Conservation (phyloP, 768 basidiomycete genomes). For the Pleurotus tuber-regium region DNA sequence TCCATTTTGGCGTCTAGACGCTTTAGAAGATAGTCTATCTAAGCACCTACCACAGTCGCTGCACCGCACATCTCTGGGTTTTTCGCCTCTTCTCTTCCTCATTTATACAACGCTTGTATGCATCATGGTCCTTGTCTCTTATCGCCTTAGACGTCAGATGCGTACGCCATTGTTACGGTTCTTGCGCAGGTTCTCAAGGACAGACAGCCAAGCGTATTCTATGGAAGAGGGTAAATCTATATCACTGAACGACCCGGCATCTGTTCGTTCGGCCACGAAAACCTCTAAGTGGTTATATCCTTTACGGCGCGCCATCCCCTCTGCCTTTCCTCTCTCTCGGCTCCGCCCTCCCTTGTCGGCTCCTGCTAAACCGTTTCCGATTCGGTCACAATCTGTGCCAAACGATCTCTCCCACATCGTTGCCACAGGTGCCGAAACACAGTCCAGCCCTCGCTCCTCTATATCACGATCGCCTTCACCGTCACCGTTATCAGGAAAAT, state of each 20-base stretch:
- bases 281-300: conserved; percentile 29
- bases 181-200: conserved; percentile 11
- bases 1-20: conserved; percentile 54
- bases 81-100: conserved; percentile 64
- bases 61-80: conserved; percentile 63
- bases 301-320: conserved; percentile 27
- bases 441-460: conserved; percentile 37
- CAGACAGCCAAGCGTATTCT: conserved; percentile 35
- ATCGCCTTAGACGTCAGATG: conserved; percentile 58
- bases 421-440: conserved; percentile 24
- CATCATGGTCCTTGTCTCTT: conserved; percentile 41
- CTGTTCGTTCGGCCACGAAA: conserved; percentile 30
- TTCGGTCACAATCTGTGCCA: conserved; percentile 35
- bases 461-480: conserved; percentile 49
- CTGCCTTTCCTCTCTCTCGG: conserved; percentile 23
- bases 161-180: conserved; percentile 45
- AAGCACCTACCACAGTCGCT: conserved; percentile 67
- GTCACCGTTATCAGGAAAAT: conserved; percentile 25
- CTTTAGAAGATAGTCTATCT: conserved; percentile 60
- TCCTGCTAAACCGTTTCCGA: conserved; percentile 31
- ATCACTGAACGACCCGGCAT: conserved; percentile 16
- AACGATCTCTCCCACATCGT: conserved; percentile 19
- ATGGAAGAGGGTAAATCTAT: conserved; percentile 51
- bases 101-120: conserved; percentile 48
- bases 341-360: conserved; percentile 21